Percentiles rank a stretch among this genome's conserved stretches.
phyloP scores from a whole-genome alignment of 345 rosid genomes.

The Capsella bursapastoris region DNA sequence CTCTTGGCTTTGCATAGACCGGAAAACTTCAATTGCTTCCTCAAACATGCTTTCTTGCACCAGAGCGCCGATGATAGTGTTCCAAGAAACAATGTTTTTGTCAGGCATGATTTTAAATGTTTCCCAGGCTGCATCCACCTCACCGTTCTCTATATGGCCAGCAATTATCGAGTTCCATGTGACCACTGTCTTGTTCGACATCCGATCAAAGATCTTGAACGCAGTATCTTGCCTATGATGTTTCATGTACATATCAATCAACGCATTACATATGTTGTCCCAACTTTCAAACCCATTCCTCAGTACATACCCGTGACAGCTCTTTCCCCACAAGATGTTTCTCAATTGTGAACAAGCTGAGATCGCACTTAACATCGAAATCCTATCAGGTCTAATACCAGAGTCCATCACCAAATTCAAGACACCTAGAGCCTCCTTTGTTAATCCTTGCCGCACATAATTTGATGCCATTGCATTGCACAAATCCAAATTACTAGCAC shows the following conservation, averaged over 20 bases:
- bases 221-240: slow-evolving; percentile 56
- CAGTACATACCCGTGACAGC: slow-evolving; percentile 61
- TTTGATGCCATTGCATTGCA: slow-evolving; percentile 64
- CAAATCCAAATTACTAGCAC: slow-evolving; percentile 54
- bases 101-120: slow-evolving; percentile 63
- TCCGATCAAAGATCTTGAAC: slow-evolving; percentile 48
- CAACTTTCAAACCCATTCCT: slow-evolving; percentile 60
- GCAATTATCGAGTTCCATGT: slow-evolving; percentile 67
- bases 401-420: slow-evolving; percentile 54
- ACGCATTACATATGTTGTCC: slow-evolving; percentile 58
- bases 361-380: slow-evolving; percentile 58
- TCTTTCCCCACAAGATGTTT: slow-evolving; percentile 49
- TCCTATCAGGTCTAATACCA: slow-evolving; percentile 59
- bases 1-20: slow-evolving; percentile 56
- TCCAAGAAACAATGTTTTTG: slow-evolving; percentile 64
- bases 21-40: slow-evolving; percentile 65
- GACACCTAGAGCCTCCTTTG: slow-evolving; percentile 54
- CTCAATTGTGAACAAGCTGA: slow-evolving; percentile 59
- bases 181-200: slow-evolving; percentile 60
- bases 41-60: slow-evolving; percentile 64
- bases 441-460: slow-evolving; percentile 56
- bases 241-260: slow-evolving; percentile 75
- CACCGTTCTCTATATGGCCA: slow-evolving; percentile 56
- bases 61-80: slow-evolving; percentile 58
- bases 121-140: slow-evolving; percentile 57